Percentiles rank a stretch among this genome's conserved stretches.
These are phyloP conservation scores for bread wheat (Triticum aestivum) DNA, from an alignment of 176 grass and related monocot genomes.

Conservation along the genomic window DNA sequence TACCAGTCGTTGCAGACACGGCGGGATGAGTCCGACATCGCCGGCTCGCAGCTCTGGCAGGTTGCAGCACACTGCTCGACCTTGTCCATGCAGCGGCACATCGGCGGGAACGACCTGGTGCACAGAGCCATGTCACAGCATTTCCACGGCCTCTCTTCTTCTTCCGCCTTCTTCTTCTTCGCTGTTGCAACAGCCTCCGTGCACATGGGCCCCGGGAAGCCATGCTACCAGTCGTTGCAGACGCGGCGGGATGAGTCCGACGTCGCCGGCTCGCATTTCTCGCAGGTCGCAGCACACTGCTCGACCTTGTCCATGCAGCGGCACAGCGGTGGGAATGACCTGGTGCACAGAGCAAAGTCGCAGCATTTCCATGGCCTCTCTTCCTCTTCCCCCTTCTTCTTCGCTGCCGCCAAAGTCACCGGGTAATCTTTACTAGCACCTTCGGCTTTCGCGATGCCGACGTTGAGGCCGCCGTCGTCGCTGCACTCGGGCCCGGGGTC, in stretches of 20 bases:
- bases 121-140: background rate
- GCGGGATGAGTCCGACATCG: no score
- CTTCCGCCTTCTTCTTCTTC: background rate
- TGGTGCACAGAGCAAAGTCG: background rate
- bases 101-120: background rate
- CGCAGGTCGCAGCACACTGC: background rate
- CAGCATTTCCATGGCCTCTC: constrained; percentile 1
- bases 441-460: no score
- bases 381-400: background rate
- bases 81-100: background rate
- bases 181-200: background rate
- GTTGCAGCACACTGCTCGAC: background rate
- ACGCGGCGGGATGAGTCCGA: background rate
- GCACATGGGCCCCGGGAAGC: no score
- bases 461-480: background rate
- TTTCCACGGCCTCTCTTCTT: background rate
- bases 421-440: no score
- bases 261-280: background rate
- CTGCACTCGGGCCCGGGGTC: no score
- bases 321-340: background rate
- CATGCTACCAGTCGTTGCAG: background rate
- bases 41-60: background rate
- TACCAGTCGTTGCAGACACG: background rate
- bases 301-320: background rate
- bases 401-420: no score